Base-by-base conservation (phyloP, 257 asterid species). In the Paraleonurus japonicus region DNA sequence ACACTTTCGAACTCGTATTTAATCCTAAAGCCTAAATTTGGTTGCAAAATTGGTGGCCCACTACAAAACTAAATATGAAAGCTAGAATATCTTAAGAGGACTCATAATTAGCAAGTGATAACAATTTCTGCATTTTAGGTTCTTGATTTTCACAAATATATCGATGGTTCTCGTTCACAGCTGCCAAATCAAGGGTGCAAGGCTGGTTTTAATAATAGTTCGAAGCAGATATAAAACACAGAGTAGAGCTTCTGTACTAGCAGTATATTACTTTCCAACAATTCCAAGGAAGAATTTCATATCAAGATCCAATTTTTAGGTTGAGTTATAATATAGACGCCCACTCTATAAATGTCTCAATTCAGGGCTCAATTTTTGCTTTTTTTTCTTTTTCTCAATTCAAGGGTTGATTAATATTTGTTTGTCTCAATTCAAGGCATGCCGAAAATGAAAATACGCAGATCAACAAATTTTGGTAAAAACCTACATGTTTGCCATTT, bases 401-500 rank as follows among this genome's bases (percentile, higher is more conserved):
- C n/a, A n/a, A n/a, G n/a, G n/a, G n/a, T n/a, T n/a, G n/a, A n/a
- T n/a, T n/a, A n/a, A n/a, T n/a, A n/a, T n/a, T n/a, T n/a, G n/a
- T n/a, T n/a, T n/a, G n/a, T 35, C 43, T 35, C 43, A 35, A 35
- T 35, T 7, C 43, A 35, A 35, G 43, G 43, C 43, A 1, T 2
- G 2, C 4, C 10, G 47, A 7, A 24, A 58, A 57, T 32, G 19
- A 22, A 10, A 69, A n/a, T 10, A 1, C 60, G 71, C 19, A 41
- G 17, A 61, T 16, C 10, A 60, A 55, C 12, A 48, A 62, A 60
- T 22, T 60, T 24, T 55, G 15, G 67, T 39, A 65, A 74, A 65
- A 79, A 81, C 92, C 48, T 84, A 93, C 98, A 85, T 57, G 66
- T 39, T 70, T 50, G 87, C 94, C 73, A 93, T 61, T 75, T 84